phyloP scores from a whole-genome alignment of 257 asterid species.

The Thymus quinquecostatus region DNA sequence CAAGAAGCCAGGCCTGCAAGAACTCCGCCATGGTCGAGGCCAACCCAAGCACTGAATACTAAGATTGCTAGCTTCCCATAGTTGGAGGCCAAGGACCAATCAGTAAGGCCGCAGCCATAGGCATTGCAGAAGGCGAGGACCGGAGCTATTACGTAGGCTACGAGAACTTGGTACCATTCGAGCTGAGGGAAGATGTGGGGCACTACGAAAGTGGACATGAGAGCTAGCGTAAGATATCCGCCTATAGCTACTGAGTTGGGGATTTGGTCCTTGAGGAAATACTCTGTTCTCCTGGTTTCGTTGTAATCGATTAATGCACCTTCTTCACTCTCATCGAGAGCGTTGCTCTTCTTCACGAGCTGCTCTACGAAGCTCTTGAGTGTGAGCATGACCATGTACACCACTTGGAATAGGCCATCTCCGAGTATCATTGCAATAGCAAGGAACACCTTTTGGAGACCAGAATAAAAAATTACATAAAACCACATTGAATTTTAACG shows the following conservation, averaged over 20 bases:
- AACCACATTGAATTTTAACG: background rate
- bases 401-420: conserved; percentile 72
- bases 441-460: conserved; percentile 32
- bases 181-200: conserved; percentile 55
- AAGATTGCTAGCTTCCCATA: conserved; percentile 70
- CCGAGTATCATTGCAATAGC: conserved; percentile 81
- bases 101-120: conserved; percentile 71
- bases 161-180: conserved; percentile 59
- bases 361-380: conserved; percentile 19
- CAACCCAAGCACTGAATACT: conserved; percentile 67
- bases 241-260: conserved; percentile 38
- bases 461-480: background rate
- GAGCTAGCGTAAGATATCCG: conserved; percentile 50
- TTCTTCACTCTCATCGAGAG: background rate
- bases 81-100: conserved; percentile 74
- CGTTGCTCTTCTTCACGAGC: background rate
- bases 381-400: conserved; percentile 49
- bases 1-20: conserved; percentile 72
- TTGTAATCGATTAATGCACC: conserved; percentile 27
- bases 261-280: conserved; percentile 60
- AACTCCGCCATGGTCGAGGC: conserved; percentile 56
- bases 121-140: conserved; percentile 72
- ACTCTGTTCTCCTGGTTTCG: conserved; percentile 38
- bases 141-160: conserved; percentile 54
- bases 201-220: conserved; percentile 35